These are phyloP conservation scores for Hypoxylon sp. DNA, from an alignment of 2,329 filamentous ascomycete genomes.

Conservation along the genomic window DNA sequence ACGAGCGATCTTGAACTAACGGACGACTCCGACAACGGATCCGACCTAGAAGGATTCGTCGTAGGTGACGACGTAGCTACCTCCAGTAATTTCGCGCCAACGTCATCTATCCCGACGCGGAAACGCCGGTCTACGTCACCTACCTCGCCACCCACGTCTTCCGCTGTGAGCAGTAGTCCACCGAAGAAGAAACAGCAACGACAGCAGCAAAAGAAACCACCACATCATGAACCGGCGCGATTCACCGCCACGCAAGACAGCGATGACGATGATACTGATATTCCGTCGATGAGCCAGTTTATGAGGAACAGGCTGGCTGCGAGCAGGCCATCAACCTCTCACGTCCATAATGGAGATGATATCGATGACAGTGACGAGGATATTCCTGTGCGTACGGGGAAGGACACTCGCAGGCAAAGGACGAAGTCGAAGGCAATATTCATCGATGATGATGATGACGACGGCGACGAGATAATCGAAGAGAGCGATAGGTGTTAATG, in stretches of 20 bases:
- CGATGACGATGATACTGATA: conserved; percentile 38
- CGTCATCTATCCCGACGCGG: conserved; percentile 43
- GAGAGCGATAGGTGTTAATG: conserved; percentile 32
- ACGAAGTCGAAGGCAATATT: conserved; percentile 29
- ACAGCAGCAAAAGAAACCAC: conserved; percentile 26
- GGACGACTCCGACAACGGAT: conserved; percentile 51
- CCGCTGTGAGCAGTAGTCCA: conserved; percentile 10
- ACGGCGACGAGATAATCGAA: conserved; percentile 36
- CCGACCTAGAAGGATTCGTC: conserved; percentile 50
- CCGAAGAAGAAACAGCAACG: conserved; percentile 17
- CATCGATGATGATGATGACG: conserved; percentile 35
- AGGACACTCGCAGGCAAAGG: conserved; percentile 16
- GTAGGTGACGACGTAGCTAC: conserved; percentile 50
- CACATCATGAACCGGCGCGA: conserved; percentile 41
- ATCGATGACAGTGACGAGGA: conserved; percentile 31
- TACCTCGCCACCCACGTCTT: conserved; percentile 40
- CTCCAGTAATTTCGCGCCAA: conserved; percentile 44
- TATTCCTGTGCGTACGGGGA: conserved; percentile 21
- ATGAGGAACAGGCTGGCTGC: conserved; percentile 27
- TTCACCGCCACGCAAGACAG: conserved; percentile 43
- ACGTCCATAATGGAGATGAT: conserved; percentile 7
- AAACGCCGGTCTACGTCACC: conserved; percentile 45
- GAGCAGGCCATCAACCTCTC: conserved; percentile 2
- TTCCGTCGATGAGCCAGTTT: conserved; percentile 51
- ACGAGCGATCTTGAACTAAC: conserved; percentile 54